phyloP scores from a whole-genome alignment of 495 filamentous ascomycete species.

The Platismatia glauca region DNA sequence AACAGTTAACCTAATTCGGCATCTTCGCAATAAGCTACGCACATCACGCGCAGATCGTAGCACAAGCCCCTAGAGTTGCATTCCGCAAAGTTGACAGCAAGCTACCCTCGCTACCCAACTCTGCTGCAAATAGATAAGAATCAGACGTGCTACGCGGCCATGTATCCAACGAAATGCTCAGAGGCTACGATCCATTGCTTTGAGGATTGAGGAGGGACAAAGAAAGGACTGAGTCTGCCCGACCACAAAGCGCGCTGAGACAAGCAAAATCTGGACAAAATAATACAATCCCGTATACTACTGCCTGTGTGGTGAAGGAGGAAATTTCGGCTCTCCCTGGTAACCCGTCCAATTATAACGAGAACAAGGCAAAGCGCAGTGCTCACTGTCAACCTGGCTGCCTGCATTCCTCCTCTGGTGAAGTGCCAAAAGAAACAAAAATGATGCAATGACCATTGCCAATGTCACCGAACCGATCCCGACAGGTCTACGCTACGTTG shows the following conservation, averaged over 20 bases:
- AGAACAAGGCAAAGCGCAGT: background rate
- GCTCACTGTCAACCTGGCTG: background rate
- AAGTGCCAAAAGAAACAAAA: background rate
- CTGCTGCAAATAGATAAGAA: background rate
- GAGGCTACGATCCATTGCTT: background rate
- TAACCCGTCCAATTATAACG: background rate
- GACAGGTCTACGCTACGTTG: background rate
- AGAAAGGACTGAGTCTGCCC: background rate
- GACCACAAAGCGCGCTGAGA: background rate
- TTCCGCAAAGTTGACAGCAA: background rate
- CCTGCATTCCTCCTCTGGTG: background rate
- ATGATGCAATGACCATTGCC: background rate
- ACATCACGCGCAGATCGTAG: conserved; percentile 2
- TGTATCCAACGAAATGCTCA: background rate
- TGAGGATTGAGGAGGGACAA: background rate
- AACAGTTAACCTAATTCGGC: conserved; percentile 8
- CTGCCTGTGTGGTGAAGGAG: background rate
- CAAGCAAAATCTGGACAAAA: background rate
- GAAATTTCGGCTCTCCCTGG: background rate
- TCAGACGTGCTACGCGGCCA: background rate
- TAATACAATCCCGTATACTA: background rate
- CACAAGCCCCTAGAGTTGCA: background rate
- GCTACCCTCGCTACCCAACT: too few relatives aligned
- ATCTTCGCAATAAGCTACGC: conserved; percentile 6
- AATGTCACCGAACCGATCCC: background rate